Base-by-base conservation (phyloP, 257 asterid species). In the Gardenia jasminoides region DNA sequence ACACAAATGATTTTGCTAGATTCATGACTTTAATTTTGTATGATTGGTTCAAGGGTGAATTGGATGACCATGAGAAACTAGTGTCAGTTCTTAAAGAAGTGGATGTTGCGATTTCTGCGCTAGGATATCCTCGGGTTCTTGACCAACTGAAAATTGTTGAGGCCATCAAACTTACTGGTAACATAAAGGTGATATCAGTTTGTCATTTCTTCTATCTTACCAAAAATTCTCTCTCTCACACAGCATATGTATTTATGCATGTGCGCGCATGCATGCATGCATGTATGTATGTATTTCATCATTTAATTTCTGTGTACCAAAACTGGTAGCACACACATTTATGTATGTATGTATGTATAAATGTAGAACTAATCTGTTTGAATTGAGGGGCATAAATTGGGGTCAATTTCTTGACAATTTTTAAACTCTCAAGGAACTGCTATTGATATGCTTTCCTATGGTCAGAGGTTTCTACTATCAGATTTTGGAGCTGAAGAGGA, bases 401-500 rank as follows among this genome's bases (percentile, higher is more conserved):
- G 39, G 39, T 36, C 39, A 36, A 36, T 36, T 36, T 36, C 39
- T 36, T 36, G 3, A 1, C 39, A 36, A 36, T 36, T 4, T 36
- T 36, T 36, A 36, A 36, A 36, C 39, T 36, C 39, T 4, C 39
- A 36, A 36, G 3, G 1, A 1, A 36, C 3, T 36, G 39, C 39
- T 1, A 36, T 36, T 4, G 3, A 36, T 1, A 36, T 54, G 61
- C 1, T 17, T 20, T 17, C 8, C 20, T 7, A 3, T 54, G 61
- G 19, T 72, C 61, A 88, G 92, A 87, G 93, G 66, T 89, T 89
- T 76, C 20, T 88, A 31, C 91, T 91, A 20, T 89, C 90, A 8
- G 93, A 85, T 72, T 89, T 84, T 52, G 93, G 91, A 31, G 84
- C 80, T 6, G 93, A 88, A 80, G 93, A 85, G 76, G 93, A 86